Evolutionary conservation across 1,284 basidiomycete genomes (phyloP).

Genomic region (Naganishia sp.): DNA sequence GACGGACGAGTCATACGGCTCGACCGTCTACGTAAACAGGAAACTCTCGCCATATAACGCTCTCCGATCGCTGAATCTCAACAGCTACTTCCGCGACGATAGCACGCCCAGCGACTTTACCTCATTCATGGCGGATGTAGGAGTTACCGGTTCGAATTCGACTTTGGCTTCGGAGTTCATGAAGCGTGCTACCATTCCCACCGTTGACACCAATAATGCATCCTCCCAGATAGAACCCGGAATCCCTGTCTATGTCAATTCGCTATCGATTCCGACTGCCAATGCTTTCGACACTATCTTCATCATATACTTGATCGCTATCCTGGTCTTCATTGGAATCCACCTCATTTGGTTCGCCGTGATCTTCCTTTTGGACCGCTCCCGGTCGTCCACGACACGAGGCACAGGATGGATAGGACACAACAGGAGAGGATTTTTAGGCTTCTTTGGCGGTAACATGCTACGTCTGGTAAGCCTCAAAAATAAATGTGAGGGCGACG

Average conservation of each 20-base stretch:
- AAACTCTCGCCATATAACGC: slow-evolving; percentile 74
- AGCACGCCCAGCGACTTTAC: slow-evolving; percentile 55
- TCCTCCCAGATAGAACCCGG: slow-evolving; percentile 63
- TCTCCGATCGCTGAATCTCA: slow-evolving; percentile 15
- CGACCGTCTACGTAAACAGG: slow-evolving; percentile 69
- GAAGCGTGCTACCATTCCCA: slow-evolving; percentile 62
- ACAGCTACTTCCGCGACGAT: slow-evolving; percentile 22
- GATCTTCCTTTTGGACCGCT: slow-evolving; percentile 51
- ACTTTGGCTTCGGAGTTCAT: slow-evolving; percentile 2
- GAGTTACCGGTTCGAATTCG: slow-evolving; percentile 15
- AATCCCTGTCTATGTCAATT: slow-evolving; percentile 75
- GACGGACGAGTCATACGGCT: slow-evolving; percentile 62
- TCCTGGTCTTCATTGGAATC: slow-evolving; percentile 61
- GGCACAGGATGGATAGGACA: slow-evolving; percentile 48
- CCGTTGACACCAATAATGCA: slow-evolving; percentile 59
- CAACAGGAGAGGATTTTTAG: slow-evolving; percentile 59
- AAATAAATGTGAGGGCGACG: no score
- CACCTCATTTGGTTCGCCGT: slow-evolving; percentile 61
- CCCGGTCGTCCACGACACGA: slow-evolving; percentile 40
- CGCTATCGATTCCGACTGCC: slow-evolving; percentile 69
- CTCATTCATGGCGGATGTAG: slow-evolving; percentile 14
- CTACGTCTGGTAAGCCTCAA: slow-evolving; percentile 48
- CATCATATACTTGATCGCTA: slow-evolving; percentile 65
- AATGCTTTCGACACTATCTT: slow-evolving; percentile 85
- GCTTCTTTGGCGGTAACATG: slow-evolving; percentile 51